phyloP scores from a whole-genome alignment of 345 rosid species.

The Corymbia maculata region DNA sequence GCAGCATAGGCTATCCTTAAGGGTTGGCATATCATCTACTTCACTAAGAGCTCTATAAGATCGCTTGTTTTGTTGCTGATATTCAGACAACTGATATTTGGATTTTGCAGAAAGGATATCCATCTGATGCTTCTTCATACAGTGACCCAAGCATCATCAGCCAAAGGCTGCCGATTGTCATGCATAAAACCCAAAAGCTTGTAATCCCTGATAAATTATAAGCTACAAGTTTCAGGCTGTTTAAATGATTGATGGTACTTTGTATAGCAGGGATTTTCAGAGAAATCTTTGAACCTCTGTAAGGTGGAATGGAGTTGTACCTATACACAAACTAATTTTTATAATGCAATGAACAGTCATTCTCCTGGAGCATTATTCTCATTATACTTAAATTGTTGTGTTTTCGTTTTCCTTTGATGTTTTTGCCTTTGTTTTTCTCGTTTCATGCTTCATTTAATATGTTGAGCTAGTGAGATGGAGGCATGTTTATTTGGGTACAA shows the following conservation, averaged over 20 bases:
- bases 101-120: conserved; percentile 79
- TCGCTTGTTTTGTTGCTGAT: neutral
- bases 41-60: neutral
- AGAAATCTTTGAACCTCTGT: neutral
- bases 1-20: neutral
- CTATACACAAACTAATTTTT: neutral
- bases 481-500: neutral
- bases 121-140: conserved; percentile 65
- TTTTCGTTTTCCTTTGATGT: neutral
- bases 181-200: conserved; percentile 66
- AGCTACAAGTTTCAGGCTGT: conserved; percentile 6
- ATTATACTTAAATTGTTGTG: neutral
- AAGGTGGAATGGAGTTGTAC: neutral
- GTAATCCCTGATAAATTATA: conserved; percentile 28
- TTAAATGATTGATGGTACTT: neutral
- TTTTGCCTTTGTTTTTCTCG: neutral
- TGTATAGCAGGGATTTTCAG: neutral
- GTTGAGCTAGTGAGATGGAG: neutral
- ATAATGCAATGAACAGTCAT: neutral
- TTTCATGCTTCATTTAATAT: neutral
- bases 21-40: neutral
- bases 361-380: neutral
- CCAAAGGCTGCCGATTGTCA: conserved; percentile 78
- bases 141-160: conserved; percentile 80
- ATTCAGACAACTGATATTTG: neutral